A percentile compares a stretch with the other conserved stretches of the same genome.
Conservation (phyloP, 345 rosid species). For the Geranium brycei region DNA sequence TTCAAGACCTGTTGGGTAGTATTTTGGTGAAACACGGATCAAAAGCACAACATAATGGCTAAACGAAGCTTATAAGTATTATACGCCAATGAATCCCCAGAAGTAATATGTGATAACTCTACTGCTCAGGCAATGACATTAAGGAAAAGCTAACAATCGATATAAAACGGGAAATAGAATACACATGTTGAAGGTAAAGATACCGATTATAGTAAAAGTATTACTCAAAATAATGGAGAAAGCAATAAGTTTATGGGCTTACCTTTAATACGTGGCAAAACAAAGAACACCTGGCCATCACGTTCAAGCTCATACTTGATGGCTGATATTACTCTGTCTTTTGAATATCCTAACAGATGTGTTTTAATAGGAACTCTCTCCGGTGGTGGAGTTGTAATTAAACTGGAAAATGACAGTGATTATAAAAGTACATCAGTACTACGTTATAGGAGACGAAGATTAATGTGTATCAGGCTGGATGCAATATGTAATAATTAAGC, state of each 20-base stretch:
- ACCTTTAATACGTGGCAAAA: conserved; percentile 95
- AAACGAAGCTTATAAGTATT: not conserved
- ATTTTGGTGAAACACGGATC: not conserved
- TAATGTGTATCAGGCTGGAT: not conserved
- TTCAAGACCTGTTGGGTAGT: conserved; percentile 60
- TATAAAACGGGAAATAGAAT: not conserved
- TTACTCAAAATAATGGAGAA: not conserved
- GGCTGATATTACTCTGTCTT: conserved; percentile 55
- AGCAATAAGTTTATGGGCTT: conserved; percentile 4
- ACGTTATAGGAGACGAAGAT: conserved; percentile 2
- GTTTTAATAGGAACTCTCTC: conserved; percentile 96
- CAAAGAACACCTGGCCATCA: conserved; percentile 89
- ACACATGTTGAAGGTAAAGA: not conserved
- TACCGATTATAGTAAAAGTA: not conserved
- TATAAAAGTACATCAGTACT: conserved; percentile 5
- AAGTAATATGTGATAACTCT: not conserved
- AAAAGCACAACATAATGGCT: not conserved
- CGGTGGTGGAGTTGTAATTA: conserved; percentile 93
- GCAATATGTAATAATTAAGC: too few relatives aligned
- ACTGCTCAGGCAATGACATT: not conserved
- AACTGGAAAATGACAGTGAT: conserved; percentile 31
- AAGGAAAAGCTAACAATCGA: not conserved
- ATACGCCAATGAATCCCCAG: not conserved
- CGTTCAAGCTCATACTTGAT: conserved; percentile 73
- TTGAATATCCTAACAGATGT: conserved; percentile 52